A percentile compares a stretch with the other conserved stretches of the same genome.
phyloP scores from a whole-genome alignment of 2,329 filamentous ascomycete genomes.

The Calonectria montana region DNA sequence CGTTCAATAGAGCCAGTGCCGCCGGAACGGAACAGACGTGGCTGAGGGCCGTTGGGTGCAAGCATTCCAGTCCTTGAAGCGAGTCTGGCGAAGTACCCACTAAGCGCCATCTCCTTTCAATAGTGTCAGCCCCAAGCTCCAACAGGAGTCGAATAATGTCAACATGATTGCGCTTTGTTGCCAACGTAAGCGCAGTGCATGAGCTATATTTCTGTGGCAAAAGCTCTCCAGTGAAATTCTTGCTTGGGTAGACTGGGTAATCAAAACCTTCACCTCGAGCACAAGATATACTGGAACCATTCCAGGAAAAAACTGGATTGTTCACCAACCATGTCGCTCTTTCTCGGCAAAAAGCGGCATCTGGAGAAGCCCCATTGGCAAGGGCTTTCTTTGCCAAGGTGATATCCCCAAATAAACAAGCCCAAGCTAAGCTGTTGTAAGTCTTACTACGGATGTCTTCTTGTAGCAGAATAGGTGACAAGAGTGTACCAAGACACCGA shows the following conservation, averaged over 20 bases:
- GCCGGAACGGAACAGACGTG: conserved; percentile 9
- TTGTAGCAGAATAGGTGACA: not conserved
- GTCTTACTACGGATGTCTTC: conserved; percentile 2
- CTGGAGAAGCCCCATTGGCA: not conserved
- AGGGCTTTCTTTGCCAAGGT: not conserved
- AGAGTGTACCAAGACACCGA: not conserved
- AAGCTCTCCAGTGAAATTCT: not conserved
- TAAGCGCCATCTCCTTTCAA: not conserved
- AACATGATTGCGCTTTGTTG: conserved; percentile 14
- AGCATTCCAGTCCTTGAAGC: not conserved
- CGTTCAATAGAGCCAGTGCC: not conserved
- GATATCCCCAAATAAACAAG: conserved; percentile 11
- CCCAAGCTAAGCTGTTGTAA: conserved; percentile 19
- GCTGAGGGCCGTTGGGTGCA: conserved; percentile 8
- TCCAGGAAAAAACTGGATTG: not conserved
- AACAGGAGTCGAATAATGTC: conserved; percentile 10
- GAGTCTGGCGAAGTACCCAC: not conserved
- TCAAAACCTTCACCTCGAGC: not conserved
- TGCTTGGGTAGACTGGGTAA: conserved; percentile 5
- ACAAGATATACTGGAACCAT: not conserved
- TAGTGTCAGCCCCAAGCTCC: not conserved
- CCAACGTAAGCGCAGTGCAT: conserved; percentile 5
- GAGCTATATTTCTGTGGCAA: not conserved
- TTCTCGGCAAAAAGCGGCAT: conserved; percentile 7
- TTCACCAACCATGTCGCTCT: not conserved